Evolutionary conservation across 768 basidiomycete species (phyloP).

Genomic region (Trametes cubensis): DNA sequence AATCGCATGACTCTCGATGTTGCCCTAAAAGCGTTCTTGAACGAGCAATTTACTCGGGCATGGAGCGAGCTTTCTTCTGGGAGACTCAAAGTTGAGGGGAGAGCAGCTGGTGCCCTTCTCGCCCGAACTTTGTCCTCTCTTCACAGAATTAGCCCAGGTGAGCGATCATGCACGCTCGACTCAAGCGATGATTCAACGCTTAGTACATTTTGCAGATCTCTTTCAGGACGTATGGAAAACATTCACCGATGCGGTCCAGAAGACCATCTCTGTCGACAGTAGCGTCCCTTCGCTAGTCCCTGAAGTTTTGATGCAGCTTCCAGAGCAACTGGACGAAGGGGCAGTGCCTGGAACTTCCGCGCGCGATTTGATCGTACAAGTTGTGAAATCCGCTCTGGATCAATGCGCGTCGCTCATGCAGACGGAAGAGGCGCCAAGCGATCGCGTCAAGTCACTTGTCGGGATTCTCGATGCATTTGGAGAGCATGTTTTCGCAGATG

Average conservation of each 20-base stretch:
- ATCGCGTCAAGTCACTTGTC: constrained; percentile 36
- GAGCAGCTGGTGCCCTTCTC: constrained; percentile 46
- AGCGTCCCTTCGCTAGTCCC: constrained; percentile 43
- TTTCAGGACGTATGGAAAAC: constrained; percentile 53
- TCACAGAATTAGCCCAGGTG: constrained; percentile 33
- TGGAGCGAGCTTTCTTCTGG: constrained; percentile 51
- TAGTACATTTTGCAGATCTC: constrained; percentile 39
- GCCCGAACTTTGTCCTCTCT: constrained; percentile 43
- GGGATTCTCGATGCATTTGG: constrained; percentile 57
- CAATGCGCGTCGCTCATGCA: constrained; percentile 35
- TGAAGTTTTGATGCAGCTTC: constrained; percentile 49
- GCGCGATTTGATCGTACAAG: constrained; percentile 35
- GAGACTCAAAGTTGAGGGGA: constrained; percentile 51
- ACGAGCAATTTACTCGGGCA: constrained; percentile 46
- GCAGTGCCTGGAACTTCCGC: constrained; percentile 32
- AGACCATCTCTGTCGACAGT: constrained; percentile 4
- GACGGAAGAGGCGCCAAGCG: constrained; percentile 26
- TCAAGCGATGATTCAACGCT: background rate
- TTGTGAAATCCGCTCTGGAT: constrained; percentile 40
- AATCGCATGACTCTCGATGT: background rate
- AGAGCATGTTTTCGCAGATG: constrained; percentile 49
- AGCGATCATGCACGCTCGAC: background rate
- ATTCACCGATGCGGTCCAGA: constrained; percentile 38
- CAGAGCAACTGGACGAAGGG: constrained; percentile 42
- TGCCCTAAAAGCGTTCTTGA: constrained; percentile 39